A percentile compares a stretch with the other conserved stretches of the same genome.
Evolutionary conservation across 768 basidiomycete genomes (phyloP).

Genomic region (Suillus ampliporus): DNA sequence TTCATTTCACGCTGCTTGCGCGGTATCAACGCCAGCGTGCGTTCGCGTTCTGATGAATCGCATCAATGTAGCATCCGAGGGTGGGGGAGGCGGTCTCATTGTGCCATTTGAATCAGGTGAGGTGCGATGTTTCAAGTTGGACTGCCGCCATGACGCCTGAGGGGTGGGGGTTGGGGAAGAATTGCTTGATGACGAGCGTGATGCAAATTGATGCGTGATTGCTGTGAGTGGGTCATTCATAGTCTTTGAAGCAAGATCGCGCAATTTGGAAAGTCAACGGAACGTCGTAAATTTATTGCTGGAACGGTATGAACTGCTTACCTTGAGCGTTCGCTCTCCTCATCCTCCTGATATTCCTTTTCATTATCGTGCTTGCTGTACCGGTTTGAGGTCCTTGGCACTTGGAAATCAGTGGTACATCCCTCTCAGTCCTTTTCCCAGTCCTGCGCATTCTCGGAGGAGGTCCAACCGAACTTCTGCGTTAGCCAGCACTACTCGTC

Average conservation of each 20-base stretch:
- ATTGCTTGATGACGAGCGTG: conserved; percentile 38
- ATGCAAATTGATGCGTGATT: conserved; percentile 68
- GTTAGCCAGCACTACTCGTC: conserved; percentile 75
- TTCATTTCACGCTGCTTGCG: conserved; percentile 68
- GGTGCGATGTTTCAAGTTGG: conserved; percentile 23
- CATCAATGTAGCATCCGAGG: conserved; percentile 49
- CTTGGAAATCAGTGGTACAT: conserved; percentile 76
- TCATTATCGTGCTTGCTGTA: conserved; percentile 47
- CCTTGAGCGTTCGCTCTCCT: conserved; percentile 41
- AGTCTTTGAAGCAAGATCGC: conserved; percentile 67
- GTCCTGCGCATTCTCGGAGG: conserved; percentile 66
- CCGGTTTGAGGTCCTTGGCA: conserved; percentile 78
- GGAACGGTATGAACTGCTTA: conserved; percentile 20
- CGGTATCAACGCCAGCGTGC: conserved; percentile 73
- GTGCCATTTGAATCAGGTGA: conserved; percentile 16
- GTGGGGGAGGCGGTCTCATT: conserved; percentile 12
- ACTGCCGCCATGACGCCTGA: conserved; percentile 22
- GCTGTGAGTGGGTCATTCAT: conserved; percentile 75
- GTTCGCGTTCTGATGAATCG: conserved; percentile 78
- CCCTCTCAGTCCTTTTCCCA: conserved; percentile 58
- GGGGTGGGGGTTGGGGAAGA: conserved; percentile 26
- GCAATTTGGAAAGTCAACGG: conserved; percentile 47
- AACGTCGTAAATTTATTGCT: background rate
- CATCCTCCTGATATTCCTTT: conserved; percentile 32
- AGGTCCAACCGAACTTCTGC: conserved; percentile 77